phyloP scores from a whole-genome alignment of 2,329 filamentous ascomycete genomes.

The Colletotrichum kahawae region DNA sequence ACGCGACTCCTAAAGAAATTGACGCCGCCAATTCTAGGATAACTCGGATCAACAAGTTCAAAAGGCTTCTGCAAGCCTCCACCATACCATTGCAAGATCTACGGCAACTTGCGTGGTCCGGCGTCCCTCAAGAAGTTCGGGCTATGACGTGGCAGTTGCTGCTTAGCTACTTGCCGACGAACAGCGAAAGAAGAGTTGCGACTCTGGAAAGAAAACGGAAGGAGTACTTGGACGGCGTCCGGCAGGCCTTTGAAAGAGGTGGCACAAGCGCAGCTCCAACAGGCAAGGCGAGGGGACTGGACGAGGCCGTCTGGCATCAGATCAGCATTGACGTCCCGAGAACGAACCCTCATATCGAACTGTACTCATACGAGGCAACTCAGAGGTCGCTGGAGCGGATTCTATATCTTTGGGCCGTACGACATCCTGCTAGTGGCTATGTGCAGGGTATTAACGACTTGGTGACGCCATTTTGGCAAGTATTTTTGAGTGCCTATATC shows the following conservation, averaged over 20 bases:
- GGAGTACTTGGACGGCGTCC: conserved; percentile 93
- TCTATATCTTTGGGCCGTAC: conserved; percentile 95
- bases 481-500: conserved; percentile 93
- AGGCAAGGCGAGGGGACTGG: conserved; percentile 71
- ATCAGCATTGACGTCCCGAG: conserved; percentile 98
- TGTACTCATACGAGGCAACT: conserved; percentile 96
- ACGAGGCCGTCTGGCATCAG: conserved; percentile 99
- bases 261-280: conserved; percentile 27
- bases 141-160: conserved; percentile 99
- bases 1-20: conserved; percentile 80
- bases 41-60: conserved; percentile 97
- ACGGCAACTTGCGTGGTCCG: conserved; percentile 88
- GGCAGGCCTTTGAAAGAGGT: conserved; percentile 71
- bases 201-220: conserved; percentile 94
- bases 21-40: conserved; percentile 88
- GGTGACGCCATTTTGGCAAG: conserved; percentile 97
- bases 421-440: conserved; percentile 96
- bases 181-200: conserved; percentile 87
- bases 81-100: conserved; percentile 87
- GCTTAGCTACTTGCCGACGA: conserved; percentile 95
- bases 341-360: conserved; percentile 92
- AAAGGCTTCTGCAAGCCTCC: conserved; percentile 90
- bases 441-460: conserved; percentile 99
- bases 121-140: conserved; percentile 91
- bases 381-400: conserved; percentile 94